Base-by-base conservation (phyloP, 2,329 filamentous ascomycete species). In the Xylaria polymorpha region DNA sequence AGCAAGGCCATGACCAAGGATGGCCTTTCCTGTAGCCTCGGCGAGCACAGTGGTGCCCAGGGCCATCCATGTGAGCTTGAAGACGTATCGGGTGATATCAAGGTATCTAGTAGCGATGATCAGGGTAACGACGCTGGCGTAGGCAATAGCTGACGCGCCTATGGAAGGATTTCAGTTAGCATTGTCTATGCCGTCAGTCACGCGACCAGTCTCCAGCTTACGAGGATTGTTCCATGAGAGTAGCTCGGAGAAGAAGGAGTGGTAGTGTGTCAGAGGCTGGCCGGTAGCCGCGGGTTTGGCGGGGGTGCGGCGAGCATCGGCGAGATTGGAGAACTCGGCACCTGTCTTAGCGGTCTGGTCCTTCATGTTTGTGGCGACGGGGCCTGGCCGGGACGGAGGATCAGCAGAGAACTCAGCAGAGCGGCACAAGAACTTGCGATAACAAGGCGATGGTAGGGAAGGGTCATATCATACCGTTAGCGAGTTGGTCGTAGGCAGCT, bases 201-300 rank as follows among this genome's bases (percentile, higher is more conserved):
- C 55, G 50, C 56, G 41, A 64, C 44, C 70, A 56, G 64, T 56
- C 4, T 32, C 25, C 64, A 32, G 84, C 86, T 77, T 84, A 89
- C 88, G 86, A 77, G 88, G 88, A 79, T 90, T 89, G 77, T 90
- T 85, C 88, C 90, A 92, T 73, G 89, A 91, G 70, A 92, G 83
- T 66, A 92, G 84, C 79, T 90, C 88, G 60, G 86, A 87, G 81
- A 92, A 92, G 81, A 91, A 88, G 18, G 89, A 91, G 82, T 92
- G 89, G 79, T 91, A 92, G 80, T 91, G 88, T 68, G 88, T 91
- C 77, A 91, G 80, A 60, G 86, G 86, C 79, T 91, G 88, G 75
- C 87, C 88, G 56, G 87, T 89, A 70, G 86, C 87, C 75, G 88
- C 84, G 41, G 83, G 83, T 67, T 83, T 81, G 60, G 80, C 72